These are phyloP conservation scores for Mangifera indica DNA, from an alignment of 345 rosid species.

Conservation along the genomic window DNA sequence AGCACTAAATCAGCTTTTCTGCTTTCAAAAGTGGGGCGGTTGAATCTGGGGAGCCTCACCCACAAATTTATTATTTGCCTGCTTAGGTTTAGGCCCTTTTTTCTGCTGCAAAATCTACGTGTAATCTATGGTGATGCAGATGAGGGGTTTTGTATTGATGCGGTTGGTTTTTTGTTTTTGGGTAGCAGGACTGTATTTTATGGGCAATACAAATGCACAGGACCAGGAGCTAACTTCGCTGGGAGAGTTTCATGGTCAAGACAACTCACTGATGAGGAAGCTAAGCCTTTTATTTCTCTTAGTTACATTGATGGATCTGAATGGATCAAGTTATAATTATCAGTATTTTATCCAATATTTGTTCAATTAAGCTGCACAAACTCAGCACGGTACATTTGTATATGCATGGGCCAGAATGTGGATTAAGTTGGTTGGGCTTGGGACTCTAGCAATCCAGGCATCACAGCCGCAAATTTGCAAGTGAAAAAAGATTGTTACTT, in stretches of 20 bases:
- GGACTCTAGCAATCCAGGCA: no score
- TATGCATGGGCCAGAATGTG: no score
- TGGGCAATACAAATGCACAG: conserved; percentile 93
- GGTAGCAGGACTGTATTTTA: conserved; percentile 82
- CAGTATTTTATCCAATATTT: no score
- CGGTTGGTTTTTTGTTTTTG: conserved; percentile 13
- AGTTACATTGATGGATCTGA: conserved; percentile 84
- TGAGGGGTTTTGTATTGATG: neutral
- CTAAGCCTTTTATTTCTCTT: conserved; percentile 82
- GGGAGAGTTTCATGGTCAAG: conserved; percentile 93
- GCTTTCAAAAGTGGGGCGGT: conserved; percentile 12
- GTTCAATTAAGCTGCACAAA: no score
- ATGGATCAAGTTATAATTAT: conserved; percentile 61
- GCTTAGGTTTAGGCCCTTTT: conserved; percentile 1
- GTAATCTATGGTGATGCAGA: no score
- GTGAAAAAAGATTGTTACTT: no score
- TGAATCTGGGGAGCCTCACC: neutral
- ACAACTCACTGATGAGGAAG: conserved; percentile 82
- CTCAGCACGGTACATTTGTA: no score
- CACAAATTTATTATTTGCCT: neutral
- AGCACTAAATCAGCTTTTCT: neutral
- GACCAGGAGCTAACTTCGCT: conserved; percentile 77
- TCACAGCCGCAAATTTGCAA: no score
- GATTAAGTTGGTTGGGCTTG: no score
- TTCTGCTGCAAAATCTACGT: conserved; percentile 33